Evolutionary conservation across 768 basidiomycete species (phyloP).

Genomic region (Lepiota brunneoincarnata): DNA sequence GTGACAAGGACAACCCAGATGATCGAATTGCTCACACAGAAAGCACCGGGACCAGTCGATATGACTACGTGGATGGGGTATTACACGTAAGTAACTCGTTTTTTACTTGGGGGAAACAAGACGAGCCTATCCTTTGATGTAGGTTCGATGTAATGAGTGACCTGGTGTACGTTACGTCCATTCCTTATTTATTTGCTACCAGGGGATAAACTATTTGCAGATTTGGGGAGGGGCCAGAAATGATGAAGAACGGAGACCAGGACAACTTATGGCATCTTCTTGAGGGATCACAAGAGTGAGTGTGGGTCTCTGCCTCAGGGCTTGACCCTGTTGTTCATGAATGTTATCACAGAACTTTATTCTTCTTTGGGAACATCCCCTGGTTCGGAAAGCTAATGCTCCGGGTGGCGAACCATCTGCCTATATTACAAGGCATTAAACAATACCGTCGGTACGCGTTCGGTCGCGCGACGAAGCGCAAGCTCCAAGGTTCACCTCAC

Average conservation of each 20-base stretch:
- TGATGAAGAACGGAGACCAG: slow-evolving; percentile 30
- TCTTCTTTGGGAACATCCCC: slow-evolving; percentile 13
- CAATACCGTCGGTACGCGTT: slow-evolving; percentile 18
- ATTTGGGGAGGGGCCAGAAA: slow-evolving; percentile 27
- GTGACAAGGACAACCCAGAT: slow-evolving; percentile 36
- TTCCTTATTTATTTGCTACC: neutral
- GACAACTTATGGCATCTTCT: slow-evolving; percentile 23
- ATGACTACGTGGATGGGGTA: slow-evolving; percentile 32
- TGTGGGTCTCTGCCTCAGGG: neutral
- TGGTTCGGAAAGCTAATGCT: slow-evolving; percentile 15
- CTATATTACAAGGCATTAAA: slow-evolving; percentile 9
- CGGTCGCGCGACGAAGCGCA: slow-evolving; percentile 16
- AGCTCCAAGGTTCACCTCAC: slow-evolving; percentile 11
- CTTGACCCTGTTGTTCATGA: neutral
- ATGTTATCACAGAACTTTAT: slow-evolving; percentile 5
- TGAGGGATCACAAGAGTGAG: slow-evolving; percentile 25
- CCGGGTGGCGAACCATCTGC: slow-evolving; percentile 1
- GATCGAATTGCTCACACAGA: slow-evolving; percentile 30
- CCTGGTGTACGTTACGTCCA: slow-evolving; percentile 27
- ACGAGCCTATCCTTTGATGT: neutral
- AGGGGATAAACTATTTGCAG: slow-evolving; percentile 13
- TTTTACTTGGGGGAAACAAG: neutral
- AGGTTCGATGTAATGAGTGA: slow-evolving; percentile 40
- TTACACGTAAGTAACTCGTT: slow-evolving; percentile 29
- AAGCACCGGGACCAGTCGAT: slow-evolving; percentile 24